Conservation (phyloP, 176 grass and related monocot genomes). For the Avena sativa region DNA sequence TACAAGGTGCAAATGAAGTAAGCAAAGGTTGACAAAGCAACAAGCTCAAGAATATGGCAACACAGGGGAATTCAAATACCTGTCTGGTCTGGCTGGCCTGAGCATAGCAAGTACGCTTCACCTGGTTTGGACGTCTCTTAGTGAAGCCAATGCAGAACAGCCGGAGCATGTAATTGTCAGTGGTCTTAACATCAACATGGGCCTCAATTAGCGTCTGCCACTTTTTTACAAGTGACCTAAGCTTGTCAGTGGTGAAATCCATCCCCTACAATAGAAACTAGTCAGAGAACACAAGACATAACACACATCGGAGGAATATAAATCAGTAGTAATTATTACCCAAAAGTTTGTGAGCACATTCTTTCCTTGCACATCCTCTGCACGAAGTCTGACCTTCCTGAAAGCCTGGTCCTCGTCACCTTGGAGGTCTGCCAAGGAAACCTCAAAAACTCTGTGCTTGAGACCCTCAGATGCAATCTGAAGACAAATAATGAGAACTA, state of each 20-base stretch:
- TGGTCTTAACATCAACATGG: conserved; percentile 81
- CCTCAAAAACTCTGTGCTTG: conserved; percentile 85
- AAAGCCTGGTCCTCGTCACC: conserved; percentile 78
- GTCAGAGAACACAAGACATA: neutral
- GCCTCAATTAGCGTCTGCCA: conserved; percentile 86
- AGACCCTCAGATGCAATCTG: conserved; percentile 86
- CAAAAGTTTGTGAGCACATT: conserved; percentile 88
- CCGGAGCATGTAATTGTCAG: conserved; percentile 70
- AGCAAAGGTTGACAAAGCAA: neutral
- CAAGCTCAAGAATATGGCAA: neutral
- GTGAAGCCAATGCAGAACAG: conserved; percentile 94
- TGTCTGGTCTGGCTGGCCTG: conserved; percentile 86
- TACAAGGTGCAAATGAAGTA: neutral
- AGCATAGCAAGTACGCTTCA: conserved; percentile 88
- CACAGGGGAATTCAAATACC: conserved; percentile 36
- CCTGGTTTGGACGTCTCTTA: conserved; percentile 77
- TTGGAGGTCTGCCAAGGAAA: conserved; percentile 75
- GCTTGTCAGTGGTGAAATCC: conserved; percentile 71
- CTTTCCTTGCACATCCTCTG: conserved; percentile 75
- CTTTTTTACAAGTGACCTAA: conserved; percentile 77
- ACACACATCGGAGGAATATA: neutral
- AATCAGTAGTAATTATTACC: conserved; percentile 37
- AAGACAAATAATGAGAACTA: neutral
- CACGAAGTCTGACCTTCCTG: conserved; percentile 78
- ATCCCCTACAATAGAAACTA: conserved; percentile 51